Percentiles rank a stretch among this genome's conserved stretches.
These are phyloP conservation scores for Podospora didyma DNA, from an alignment of 495 filamentous ascomycete species.

Conservation along the genomic window DNA sequence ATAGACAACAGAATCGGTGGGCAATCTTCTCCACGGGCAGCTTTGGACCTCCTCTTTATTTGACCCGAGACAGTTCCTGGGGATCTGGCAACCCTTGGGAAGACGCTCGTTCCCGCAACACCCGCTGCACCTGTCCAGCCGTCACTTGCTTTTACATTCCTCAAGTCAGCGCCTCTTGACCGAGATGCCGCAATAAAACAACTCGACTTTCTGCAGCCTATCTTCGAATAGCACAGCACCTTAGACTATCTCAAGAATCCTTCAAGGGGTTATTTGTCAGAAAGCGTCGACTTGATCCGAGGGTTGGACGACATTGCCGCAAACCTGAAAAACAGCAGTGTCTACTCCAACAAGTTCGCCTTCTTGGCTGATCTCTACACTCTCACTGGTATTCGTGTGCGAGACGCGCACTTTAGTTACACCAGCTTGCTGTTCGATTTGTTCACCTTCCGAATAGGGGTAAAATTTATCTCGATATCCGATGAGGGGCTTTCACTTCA, in stretches of 20 bases:
- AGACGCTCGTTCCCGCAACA: neutral
- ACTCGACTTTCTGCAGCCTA: constrained; percentile 11
- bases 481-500: constrained; percentile 8
- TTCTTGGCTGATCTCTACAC: constrained; percentile 38
- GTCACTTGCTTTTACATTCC: constrained; percentile 18
- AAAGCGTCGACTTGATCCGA: constrained; percentile 36
- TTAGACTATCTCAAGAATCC: constrained; percentile 41
- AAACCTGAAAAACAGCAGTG: constrained; percentile 7
- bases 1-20: no score
- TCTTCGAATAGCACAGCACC: constrained; percentile 32
- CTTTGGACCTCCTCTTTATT: no score
- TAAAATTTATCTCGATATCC: constrained; percentile 19
- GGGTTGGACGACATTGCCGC: constrained; percentile 32
- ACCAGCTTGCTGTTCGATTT: constrained; percentile 7
- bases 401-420: constrained; percentile 14
- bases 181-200: constrained; percentile 7
- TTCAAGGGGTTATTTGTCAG: constrained; percentile 35
- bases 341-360: constrained; percentile 45
- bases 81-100: neutral
- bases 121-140: constrained; percentile 16
- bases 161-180: constrained; percentile 18
- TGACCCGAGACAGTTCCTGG: no score
- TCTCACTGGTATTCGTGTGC: neutral
- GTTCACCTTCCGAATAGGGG: constrained; percentile 10
- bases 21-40: no score